phyloP scores from a whole-genome alignment of 805 yeast genomes.

The Candida takata region DNA sequence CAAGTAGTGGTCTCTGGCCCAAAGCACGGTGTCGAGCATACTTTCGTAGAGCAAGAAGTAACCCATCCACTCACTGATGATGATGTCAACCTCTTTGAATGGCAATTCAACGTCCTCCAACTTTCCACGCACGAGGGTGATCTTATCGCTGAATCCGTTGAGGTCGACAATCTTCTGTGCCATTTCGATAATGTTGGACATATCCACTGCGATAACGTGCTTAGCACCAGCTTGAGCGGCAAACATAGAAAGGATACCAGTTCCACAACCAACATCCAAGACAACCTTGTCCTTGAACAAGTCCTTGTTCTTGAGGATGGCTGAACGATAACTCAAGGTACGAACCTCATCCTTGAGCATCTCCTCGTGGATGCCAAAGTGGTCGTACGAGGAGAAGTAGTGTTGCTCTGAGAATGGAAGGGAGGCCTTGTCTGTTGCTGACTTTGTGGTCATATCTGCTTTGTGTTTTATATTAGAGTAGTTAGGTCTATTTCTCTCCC shows the following conservation, averaged over 20 bases:
- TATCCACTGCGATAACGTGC: slow-evolving; percentile 95
- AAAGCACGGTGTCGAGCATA: slow-evolving; percentile 93
- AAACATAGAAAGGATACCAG: slow-evolving; percentile 96
- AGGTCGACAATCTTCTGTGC: slow-evolving; percentile 82
- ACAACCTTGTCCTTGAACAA: slow-evolving; percentile 90
- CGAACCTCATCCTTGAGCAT: slow-evolving; percentile 95
- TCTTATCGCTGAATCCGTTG: slow-evolving; percentile 80
- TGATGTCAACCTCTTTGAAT: slow-evolving; percentile 84
- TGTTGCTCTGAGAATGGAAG: slow-evolving; percentile 80
- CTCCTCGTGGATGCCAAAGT: slow-evolving; percentile 96
- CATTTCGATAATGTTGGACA: slow-evolving; percentile 93
- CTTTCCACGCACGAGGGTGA: slow-evolving; percentile 86
- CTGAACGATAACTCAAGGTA: slow-evolving; percentile 85
- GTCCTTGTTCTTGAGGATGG: slow-evolving; percentile 83
- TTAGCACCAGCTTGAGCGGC: slow-evolving; percentile 99
- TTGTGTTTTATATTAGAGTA: too few relatives aligned
- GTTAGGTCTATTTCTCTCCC: too few relatives aligned
- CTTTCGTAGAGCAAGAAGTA: slow-evolving; percentile 92
- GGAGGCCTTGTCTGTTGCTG: slow-evolving; percentile 62
- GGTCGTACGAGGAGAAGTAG: slow-evolving; percentile 92
- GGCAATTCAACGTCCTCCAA: slow-evolving; percentile 90
- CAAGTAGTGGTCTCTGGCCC: slow-evolving; percentile 87
- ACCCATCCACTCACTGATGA: slow-evolving; percentile 99
- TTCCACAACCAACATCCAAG: slow-evolving; percentile 97
- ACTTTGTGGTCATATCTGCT: slow-evolving; percentile 13